phyloP scores from a whole-genome alignment of 202 grass and related monocot genomes.

The Eragrostis tef region DNA sequence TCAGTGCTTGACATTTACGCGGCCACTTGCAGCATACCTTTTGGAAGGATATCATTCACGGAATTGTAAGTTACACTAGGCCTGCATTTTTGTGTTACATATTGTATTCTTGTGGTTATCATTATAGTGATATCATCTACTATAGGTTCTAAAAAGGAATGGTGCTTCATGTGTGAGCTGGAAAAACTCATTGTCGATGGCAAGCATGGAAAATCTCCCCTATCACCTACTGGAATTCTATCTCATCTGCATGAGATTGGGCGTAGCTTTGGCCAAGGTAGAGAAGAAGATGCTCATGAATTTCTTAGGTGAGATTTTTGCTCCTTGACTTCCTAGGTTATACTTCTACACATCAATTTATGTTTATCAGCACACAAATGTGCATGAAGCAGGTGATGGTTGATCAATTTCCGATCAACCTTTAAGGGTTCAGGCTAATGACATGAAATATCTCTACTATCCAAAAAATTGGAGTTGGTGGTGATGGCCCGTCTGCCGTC shows the following conservation, averaged over 20 bases:
- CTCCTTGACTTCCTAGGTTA: conserved; percentile 23
- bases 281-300: conserved; percentile 91
- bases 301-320: conserved; percentile 73
- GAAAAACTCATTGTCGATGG: conserved; percentile 67
- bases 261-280: conserved; percentile 57
- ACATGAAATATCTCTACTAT: background rate
- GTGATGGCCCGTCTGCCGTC: too few relatives aligned
- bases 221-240: conserved; percentile 78
- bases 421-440: background rate
- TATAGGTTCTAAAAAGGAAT: conserved; percentile 69
- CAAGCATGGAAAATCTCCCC: conserved; percentile 56
- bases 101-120: conserved; percentile 21
- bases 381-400: background rate
- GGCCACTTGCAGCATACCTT: conserved; percentile 79
- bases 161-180: conserved; percentile 93
- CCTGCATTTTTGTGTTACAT: conserved; percentile 39
- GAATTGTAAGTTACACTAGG: conserved; percentile 65
- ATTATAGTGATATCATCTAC: conserved; percentile 45
- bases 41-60: conserved; percentile 75
- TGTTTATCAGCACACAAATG: conserved; percentile 30
- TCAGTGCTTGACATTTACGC: conserved; percentile 94
- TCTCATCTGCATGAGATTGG: conserved; percentile 73
- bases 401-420: conserved; percentile 22
- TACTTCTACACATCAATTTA: conserved; percentile 31
- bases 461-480: too few relatives aligned